phyloP scores from a whole-genome alignment of 495 filamentous ascomycete genomes.

The Penicillium bialowiezense region DNA sequence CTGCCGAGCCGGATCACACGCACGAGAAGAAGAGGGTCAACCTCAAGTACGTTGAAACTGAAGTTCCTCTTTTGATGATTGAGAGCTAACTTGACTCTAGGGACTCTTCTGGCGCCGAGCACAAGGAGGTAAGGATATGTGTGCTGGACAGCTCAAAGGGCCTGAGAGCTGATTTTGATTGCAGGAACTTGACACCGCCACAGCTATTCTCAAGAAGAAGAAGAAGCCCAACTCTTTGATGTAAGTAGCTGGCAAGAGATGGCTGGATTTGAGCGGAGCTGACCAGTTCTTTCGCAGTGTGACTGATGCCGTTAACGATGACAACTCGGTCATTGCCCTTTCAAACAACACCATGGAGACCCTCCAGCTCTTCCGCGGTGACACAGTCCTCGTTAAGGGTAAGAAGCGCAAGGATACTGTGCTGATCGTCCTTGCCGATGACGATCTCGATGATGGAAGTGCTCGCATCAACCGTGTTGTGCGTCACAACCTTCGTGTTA shows the following conservation, averaged over 20 bases:
- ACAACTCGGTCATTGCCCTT: constrained; percentile 98
- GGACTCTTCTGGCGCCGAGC: constrained; percentile 85
- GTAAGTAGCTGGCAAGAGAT: constrained; percentile 48
- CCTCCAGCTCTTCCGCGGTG: constrained; percentile 94
- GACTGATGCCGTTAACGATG: constrained; percentile 96
- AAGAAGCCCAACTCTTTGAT: constrained; percentile 99
- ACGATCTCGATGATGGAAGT: constrained; percentile 95
- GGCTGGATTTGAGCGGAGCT: constrained; percentile 24
- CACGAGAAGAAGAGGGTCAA: constrained; percentile 84
- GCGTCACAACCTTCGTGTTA: constrained; percentile 94
- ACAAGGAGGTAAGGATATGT: constrained; percentile 66
- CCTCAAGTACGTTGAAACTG: constrained; percentile 64
- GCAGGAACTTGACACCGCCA: constrained; percentile 88
- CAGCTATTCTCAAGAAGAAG: constrained; percentile 99
- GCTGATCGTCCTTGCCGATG: constrained; percentile 93
- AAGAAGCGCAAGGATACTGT: constrained; percentile 99
- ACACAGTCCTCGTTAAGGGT: constrained; percentile 95
- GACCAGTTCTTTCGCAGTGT: constrained; percentile 59
- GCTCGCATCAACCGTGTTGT: constrained; percentile 97
- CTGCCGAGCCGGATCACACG: constrained; percentile 66
- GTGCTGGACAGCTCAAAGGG: constrained; percentile 5
- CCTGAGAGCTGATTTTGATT: constrained; percentile 27
- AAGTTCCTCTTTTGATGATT: constrained; percentile 4
- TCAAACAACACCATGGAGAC: constrained; percentile 99
- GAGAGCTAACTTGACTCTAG: constrained; percentile 50